phyloP scores from a whole-genome alignment of 768 basidiomycete genomes.

The Phylloporus sp. region DNA sequence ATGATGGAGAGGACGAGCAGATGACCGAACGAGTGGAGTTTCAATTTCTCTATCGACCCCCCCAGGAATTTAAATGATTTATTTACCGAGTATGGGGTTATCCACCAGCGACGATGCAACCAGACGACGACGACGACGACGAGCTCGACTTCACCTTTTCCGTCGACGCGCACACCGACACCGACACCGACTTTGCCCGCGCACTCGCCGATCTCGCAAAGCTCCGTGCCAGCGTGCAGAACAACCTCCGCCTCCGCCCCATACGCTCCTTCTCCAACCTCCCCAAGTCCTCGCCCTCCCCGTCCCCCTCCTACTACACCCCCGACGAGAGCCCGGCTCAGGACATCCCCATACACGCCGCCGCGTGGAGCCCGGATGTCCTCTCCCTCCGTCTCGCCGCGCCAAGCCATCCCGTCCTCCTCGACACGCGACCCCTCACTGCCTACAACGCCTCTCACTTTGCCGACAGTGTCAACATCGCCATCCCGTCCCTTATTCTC shows the following conservation, averaged over 20 bases:
- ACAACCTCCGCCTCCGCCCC: conserved; percentile 75
- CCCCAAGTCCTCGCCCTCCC: conserved; percentile 40
- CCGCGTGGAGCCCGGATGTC: conserved; percentile 37
- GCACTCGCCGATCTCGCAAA: conserved; percentile 66
- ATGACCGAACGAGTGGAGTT: conserved; percentile 16
- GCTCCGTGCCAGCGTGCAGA: conserved; percentile 67
- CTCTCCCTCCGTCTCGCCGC: conserved; percentile 49
- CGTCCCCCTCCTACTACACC: conserved; percentile 51
- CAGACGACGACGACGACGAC: conserved; percentile 8
- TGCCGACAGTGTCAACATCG: conserved; percentile 71
- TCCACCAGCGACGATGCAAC: not conserved
- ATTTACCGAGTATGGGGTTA: not conserved
- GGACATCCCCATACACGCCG: conserved; percentile 13
- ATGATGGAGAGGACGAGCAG: conserved; percentile 5
- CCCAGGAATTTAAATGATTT: not conserved
- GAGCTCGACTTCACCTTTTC: conserved; percentile 22
- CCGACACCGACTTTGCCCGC: conserved; percentile 57
- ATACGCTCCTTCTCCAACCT: conserved; percentile 58
- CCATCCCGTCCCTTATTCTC: conserved; percentile 86
- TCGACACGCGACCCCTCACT: conserved; percentile 76
- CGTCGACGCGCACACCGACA: conserved; percentile 39
- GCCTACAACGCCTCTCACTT: conserved; percentile 66
- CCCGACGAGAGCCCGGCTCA: conserved; percentile 39
- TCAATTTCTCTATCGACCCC: conserved; percentile 21
- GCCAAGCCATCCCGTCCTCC: conserved; percentile 57